Conservation (phyloP, 164 flowering plant species). For the Aristolochia fimbriata region DNA sequence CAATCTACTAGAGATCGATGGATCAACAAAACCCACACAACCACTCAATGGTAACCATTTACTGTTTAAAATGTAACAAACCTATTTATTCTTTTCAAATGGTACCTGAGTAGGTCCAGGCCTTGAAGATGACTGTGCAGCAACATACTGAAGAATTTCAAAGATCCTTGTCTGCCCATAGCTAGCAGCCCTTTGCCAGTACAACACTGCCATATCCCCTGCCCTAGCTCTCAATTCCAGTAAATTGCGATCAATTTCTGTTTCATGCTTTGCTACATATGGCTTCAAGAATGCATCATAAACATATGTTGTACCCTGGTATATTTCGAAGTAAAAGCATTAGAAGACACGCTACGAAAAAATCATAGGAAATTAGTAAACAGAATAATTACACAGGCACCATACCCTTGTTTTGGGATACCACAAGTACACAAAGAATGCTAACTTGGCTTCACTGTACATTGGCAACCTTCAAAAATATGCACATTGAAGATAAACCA, state of each 20-base stretch:
- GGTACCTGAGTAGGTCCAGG: slow-evolving; percentile 63
- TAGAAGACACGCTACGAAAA: background rate
- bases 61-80: too few relatives aligned
- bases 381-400: background rate
- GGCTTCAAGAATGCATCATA: slow-evolving; percentile 91
- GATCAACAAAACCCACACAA: too few relatives aligned
- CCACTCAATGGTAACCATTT: too few relatives aligned
- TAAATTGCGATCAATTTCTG: slow-evolving; percentile 85
- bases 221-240: slow-evolving; percentile 73
- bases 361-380: background rate
- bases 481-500: background rate
- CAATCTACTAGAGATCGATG: too few relatives aligned
- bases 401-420: slow-evolving; percentile 80
- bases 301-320: slow-evolving; percentile 86
- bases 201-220: slow-evolving; percentile 60
- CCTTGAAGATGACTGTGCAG: slow-evolving; percentile 69
- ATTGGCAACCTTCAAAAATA: slow-evolving; percentile 77
- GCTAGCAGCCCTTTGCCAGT: slow-evolving; percentile 73
- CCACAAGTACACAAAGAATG: slow-evolving; percentile 85
- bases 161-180: slow-evolving; percentile 79
- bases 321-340: background rate
- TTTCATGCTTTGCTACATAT: slow-evolving; percentile 78
- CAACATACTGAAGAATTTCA: slow-evolving; percentile 79
- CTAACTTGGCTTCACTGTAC: slow-evolving; percentile 95
- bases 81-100: too few relatives aligned